Base-by-base conservation (phyloP, 148 eudicot species). In the Amaranthus cruentus region DNA sequence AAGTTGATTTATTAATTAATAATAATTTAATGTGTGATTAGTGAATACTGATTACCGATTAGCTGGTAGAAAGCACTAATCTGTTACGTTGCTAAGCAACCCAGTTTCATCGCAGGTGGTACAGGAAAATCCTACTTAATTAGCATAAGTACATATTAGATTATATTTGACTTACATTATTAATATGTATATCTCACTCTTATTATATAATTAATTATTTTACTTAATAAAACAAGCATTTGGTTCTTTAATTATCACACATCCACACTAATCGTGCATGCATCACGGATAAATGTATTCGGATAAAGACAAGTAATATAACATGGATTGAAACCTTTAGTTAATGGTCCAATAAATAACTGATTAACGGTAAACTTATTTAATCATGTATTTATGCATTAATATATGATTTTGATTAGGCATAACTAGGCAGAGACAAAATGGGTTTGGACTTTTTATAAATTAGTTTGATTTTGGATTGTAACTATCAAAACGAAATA, bases 51-150 rank as follows among this genome's bases (percentile, higher is more conserved):
- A 1, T 14, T 14, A 48, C 21, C n/a, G 6, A 47, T 65, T 65
- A 65, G 28, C 51, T 59, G 11, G 62, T 58, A 58, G 28, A 58
- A 58, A 6, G 68, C 68, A 66, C 69, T 49, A 66, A 66, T 48
- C 69, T 15, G 43, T 49, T 15, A 66, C 42, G 43, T 66, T 66
- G 69, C 54, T 46, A 66, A 28, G 43, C 47, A 66, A 7, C 54
- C 15, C 69, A 66, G 42, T 66, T 66, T 66, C 69, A 38, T 66
- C 6, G 54, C 54, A 66, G 55, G 54, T 66, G 69, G 21, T 48
- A 66, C 42, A 66, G 21, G 4, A 9, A 14, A 11, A 66, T 66
- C 49, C 50, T 66, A 48, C 12, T 49, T 66, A 66, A 2, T 43
- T 54, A 54, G 0, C 38, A 28, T 28, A 28, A 28, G 38, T 28